Evolutionary conservation across 2,329 filamentous ascomycete species (phyloP).

Genomic region (Penicillium sp.): DNA sequence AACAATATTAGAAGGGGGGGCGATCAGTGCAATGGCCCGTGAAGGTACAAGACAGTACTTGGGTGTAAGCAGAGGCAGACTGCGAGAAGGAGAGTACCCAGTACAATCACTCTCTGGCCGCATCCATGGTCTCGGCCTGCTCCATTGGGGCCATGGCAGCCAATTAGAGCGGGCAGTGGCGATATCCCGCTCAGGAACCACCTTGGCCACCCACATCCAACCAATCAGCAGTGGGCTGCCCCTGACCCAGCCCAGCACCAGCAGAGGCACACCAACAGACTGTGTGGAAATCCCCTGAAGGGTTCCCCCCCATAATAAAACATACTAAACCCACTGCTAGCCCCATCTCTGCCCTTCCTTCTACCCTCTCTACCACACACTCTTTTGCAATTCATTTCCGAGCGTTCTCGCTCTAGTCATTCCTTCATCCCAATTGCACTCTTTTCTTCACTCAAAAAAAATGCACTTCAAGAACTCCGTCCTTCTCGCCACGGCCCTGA

Average conservation of each 20-base stretch:
- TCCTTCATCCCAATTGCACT: constrained; percentile 19
- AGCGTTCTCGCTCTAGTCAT: constrained; percentile 23
- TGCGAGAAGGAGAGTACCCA: too few relatives aligned
- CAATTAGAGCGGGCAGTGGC: constrained; percentile 12
- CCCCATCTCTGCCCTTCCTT: constrained; percentile 4
- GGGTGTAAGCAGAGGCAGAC: constrained; percentile 9
- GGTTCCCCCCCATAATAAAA: constrained; percentile 7
- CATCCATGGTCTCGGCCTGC: constrained; percentile 11
- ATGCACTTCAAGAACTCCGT: constrained; percentile 47
- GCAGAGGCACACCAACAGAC: too few relatives aligned
- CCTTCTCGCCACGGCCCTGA: constrained; percentile 41
- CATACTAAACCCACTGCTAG: neutral
- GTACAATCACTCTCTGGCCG: too few relatives aligned
- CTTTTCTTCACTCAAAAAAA: constrained; percentile 15
- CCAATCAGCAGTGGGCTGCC: constrained; percentile 21
- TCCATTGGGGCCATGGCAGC: constrained; percentile 4
- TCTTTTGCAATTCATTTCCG: constrained; percentile 23
- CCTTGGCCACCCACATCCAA: constrained; percentile 13
- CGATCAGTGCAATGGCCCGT: too few relatives aligned
- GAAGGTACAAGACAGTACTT: constrained; percentile 1
- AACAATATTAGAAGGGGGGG: too few relatives aligned
- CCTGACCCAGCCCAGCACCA: constrained; percentile 28
- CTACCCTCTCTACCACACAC: constrained; percentile 17
- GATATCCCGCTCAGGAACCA: constrained; percentile 21
- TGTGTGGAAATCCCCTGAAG: neutral